Evolutionary conservation across 257 asterid genomes (phyloP), one percentile per base, ranked within the genome.

Genomic region (Fraxinus excelsior): DNA sequence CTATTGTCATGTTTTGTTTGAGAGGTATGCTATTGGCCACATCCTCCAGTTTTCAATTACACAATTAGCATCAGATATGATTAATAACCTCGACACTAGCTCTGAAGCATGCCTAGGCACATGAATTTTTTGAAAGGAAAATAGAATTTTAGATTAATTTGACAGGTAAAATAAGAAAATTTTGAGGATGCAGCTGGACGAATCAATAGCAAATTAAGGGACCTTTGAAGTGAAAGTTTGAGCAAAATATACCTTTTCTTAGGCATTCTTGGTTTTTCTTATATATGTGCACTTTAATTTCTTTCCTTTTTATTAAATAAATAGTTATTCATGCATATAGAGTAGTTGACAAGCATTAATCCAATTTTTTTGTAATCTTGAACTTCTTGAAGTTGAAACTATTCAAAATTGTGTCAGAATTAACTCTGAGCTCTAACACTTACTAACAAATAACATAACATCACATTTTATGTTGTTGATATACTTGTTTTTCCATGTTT

Each of bases 351-450:
- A 62, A 26, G 68, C 38, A 68, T 37, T 40, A 28, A 23, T 40
- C 66, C 44, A 26, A 40, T 56, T 25, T 67, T 42, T 66, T 25
- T 7, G 60, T 65, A 21, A 34, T 31, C 68, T 32, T 40, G 56
- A 28, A 60, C 44, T 62, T 71, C 51, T 28, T 28, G 2, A 28
- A 64, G 37, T 66, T 21, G 69, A 34, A 64, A 49, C 64, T 40
- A 40, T 6, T 58, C 40, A 60, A 14, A n/a, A 71, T 11, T 8
- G 21, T 42, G 37, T 67, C 79, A 66, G 72, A 10, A 74, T 79
- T 19, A 3, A 38, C 49, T 29, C 19, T 67, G 42, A 76, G 76
- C 66, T 49, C 56, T 58, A 29, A 53, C 37, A 53, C 23, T 56
- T 28, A 26, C 40, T 70, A 8, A 31, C 44, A 21, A 26, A 42